Percentiles rank a stretch among this genome's conserved stretches.
These are phyloP conservation scores for Pseudophaeomoniella oleicola DNA, from an alignment of 2,329 filamentous ascomycete species.

Conservation along the genomic window DNA sequence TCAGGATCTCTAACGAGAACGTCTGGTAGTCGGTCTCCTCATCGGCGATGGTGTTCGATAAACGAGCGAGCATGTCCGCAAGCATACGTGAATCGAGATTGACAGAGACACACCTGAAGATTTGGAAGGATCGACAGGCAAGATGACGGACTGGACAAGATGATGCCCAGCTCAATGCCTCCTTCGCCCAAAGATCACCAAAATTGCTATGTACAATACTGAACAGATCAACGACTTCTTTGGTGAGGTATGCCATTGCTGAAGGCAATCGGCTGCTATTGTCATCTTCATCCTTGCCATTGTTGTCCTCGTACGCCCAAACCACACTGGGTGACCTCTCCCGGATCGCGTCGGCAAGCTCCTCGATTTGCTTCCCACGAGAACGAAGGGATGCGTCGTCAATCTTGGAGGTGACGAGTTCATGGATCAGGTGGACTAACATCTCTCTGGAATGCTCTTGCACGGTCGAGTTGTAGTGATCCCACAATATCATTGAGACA, in stretches of 20 bases:
- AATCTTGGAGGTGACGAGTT: conserved; percentile 68
- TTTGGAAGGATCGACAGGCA: conserved; percentile 91
- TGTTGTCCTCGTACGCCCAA: conserved; percentile 90
- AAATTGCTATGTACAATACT: conserved; percentile 71
- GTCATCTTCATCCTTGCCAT: conserved; percentile 58
- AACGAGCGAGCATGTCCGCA: conserved; percentile 84
- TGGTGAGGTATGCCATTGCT: conserved; percentile 74
- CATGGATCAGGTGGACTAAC: conserved; percentile 93
- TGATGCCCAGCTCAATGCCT: conserved; percentile 89
- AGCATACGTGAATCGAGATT: conserved; percentile 87
- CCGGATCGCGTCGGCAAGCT: conserved; percentile 74
- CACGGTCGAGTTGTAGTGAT: conserved; percentile 87
- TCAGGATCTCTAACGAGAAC: conserved; percentile 95
- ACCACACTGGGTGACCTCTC: conserved; percentile 71
- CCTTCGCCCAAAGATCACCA: conserved; percentile 78
- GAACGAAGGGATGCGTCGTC: conserved; percentile 56
- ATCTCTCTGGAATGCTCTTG: conserved; percentile 96
- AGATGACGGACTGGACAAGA: conserved; percentile 91
- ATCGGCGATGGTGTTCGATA: conserved; percentile 95
- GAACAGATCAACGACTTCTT: conserved; percentile 73
- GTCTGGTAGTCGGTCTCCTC: conserved; percentile 89
- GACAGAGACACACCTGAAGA: conserved; percentile 86
- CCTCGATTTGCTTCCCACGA: conserved; percentile 64
- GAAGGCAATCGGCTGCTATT: conserved; percentile 67
- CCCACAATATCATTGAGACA: conserved; percentile 87